Evolutionary conservation across 1,139 yeast species (phyloP).

Genomic region (Pichia sp.): DNA sequence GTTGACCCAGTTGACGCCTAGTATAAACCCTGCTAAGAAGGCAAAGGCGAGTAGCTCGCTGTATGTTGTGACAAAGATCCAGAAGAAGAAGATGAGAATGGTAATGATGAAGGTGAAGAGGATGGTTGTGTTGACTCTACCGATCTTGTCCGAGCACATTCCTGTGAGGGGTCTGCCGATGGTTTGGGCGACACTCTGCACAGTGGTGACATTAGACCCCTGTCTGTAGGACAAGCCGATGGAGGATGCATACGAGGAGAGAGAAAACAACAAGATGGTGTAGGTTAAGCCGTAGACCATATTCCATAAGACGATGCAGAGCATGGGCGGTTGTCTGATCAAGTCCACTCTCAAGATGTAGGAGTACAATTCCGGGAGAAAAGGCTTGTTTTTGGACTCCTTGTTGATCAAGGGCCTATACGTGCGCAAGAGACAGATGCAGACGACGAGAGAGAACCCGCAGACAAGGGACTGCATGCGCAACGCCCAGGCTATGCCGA

Average conservation of each 20-base stretch:
- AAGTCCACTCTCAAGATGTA: constrained; percentile 17
- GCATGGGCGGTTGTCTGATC: constrained; percentile 33
- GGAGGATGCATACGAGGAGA: constrained; percentile 58
- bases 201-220: constrained; percentile 57
- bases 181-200: constrained; percentile 59
- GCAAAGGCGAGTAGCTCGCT: constrained; percentile 50
- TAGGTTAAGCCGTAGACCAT: constrained; percentile 45
- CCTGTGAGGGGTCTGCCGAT: constrained; percentile 69
- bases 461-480: constrained; percentile 51
- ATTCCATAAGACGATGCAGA: constrained; percentile 53
- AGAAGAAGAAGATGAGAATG: constrained; percentile 33
- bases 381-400: constrained; percentile 23
- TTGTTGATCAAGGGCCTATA: constrained; percentile 36
- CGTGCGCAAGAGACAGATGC: constrained; percentile 44
- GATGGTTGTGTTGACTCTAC: constrained; percentile 52
- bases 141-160: constrained; percentile 49
- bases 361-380: constrained; percentile 20
- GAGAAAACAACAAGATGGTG: constrained; percentile 54
- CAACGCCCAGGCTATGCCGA: constrained; percentile 64
- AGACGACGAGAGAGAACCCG: constrained; percentile 34
- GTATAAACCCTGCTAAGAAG: constrained; percentile 47
- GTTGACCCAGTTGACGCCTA: constrained; percentile 66
- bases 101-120: constrained; percentile 33
- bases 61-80: constrained; percentile 55
- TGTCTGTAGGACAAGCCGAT: constrained; percentile 53